phyloP scores from a whole-genome alignment of 2,329 filamentous ascomycete genomes.

The Cladosporium oxysporum region DNA sequence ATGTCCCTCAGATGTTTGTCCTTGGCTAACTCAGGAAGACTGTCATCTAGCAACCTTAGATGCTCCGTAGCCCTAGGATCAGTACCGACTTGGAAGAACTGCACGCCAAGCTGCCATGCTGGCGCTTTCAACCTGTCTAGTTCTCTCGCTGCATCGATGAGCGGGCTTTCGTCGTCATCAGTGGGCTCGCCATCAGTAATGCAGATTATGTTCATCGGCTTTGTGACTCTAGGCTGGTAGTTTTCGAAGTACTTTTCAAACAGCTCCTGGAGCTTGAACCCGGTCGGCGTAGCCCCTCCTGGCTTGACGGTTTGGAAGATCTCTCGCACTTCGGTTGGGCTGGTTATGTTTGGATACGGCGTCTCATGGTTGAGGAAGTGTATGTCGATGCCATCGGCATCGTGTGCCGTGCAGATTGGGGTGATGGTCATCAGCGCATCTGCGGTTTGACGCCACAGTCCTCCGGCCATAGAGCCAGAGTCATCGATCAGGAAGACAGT shows the following conservation, averaged over 20 bases:
- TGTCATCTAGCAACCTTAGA: constrained; percentile 64
- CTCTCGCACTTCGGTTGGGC: constrained; percentile 58
- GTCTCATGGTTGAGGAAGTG: constrained; percentile 97
- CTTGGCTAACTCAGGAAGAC: no score
- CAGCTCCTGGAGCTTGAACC: no score
- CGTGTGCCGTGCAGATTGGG: constrained; percentile 77
- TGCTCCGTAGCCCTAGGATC: constrained; percentile 66
- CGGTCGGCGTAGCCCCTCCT: no score
- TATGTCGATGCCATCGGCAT: constrained; percentile 83
- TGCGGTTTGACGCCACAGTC: constrained; percentile 74
- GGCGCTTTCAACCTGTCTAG: constrained; percentile 71
- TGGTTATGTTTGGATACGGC: no score
- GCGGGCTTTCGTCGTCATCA: constrained; percentile 73
- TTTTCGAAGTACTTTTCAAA: constrained; percentile 70
- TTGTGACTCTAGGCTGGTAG: constrained; percentile 60
- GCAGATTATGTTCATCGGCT: constrained; percentile 87
- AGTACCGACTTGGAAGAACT: constrained; percentile 92
- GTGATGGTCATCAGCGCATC: constrained; percentile 72
- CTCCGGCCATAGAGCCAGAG: constrained; percentile 79
- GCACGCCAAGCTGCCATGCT: constrained; percentile 82
- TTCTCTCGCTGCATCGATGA: constrained; percentile 67
- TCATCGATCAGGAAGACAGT: constrained; percentile 92
- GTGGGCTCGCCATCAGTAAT: constrained; percentile 84
- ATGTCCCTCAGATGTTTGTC: no score
- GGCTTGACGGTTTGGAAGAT: constrained; percentile 73